These are phyloP conservation scores for Oryza meridionalis DNA, from an alignment of 176 grass and related monocot species.

Conservation along the genomic window DNA sequence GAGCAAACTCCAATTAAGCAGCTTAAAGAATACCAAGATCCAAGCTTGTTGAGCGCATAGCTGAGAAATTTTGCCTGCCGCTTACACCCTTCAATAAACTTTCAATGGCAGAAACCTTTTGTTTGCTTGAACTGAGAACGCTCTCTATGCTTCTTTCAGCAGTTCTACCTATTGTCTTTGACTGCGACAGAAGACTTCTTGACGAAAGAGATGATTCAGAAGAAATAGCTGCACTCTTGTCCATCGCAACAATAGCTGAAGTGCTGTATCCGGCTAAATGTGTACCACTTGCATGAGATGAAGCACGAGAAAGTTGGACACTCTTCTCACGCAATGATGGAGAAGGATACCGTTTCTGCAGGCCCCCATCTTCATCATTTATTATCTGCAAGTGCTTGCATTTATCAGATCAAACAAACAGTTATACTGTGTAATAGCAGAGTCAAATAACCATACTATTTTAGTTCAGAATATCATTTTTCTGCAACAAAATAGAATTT, in stretches of 20 bases:
- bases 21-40: slow-evolving; percentile 75
- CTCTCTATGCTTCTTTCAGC: slow-evolving; percentile 78
- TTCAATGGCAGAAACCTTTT: slow-evolving; percentile 94
- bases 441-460: slow-evolving; percentile 21
- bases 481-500: not conserved
- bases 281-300: slow-evolving; percentile 60
- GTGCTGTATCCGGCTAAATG: slow-evolving; percentile 65
- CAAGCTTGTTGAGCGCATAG: slow-evolving; percentile 74
- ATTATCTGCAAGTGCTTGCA: slow-evolving; percentile 58
- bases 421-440: slow-evolving; percentile 15
- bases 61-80: slow-evolving; percentile 62
- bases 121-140: slow-evolving; percentile 81
- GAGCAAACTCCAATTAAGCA: slow-evolving; percentile 30
- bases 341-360: slow-evolving; percentile 80
- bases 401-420: slow-evolving; percentile 38
- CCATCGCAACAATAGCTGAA: slow-evolving; percentile 89
- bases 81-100: slow-evolving; percentile 82
- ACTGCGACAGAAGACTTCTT: slow-evolving; percentile 58
- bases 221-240: slow-evolving; percentile 67
- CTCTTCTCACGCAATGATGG: slow-evolving; percentile 72
- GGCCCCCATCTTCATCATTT: slow-evolving; percentile 87
- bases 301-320: slow-evolving; percentile 53
- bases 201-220: slow-evolving; percentile 63
- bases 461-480: not conserved
- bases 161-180: slow-evolving; percentile 57